A percentile compares a stretch with the other conserved stretches of the same genome.
phyloP scores from a whole-genome alignment of 139 green algal species.

The Picochlorum sp. region DNA sequence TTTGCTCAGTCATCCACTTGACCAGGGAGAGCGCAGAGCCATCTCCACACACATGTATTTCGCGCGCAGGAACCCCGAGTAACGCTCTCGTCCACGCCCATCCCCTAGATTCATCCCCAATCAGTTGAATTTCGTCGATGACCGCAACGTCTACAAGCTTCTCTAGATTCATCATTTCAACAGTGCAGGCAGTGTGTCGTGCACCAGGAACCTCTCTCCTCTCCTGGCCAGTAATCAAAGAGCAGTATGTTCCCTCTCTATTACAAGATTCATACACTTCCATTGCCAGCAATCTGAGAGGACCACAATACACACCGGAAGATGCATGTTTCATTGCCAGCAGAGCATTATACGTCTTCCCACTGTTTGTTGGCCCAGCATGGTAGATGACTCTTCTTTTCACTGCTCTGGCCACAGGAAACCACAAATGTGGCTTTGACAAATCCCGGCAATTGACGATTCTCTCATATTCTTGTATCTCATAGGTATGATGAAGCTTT shows the following conservation, averaged over 20 bases:
- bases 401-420: slow-evolving; percentile 71
- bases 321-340: slow-evolving; percentile 51
- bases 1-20: slow-evolving; percentile 37
- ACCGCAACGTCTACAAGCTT: slow-evolving; percentile 78
- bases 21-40: slow-evolving; percentile 69
- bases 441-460: slow-evolving; percentile 12
- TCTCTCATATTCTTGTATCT: neutral
- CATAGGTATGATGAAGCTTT: neutral
- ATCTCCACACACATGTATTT: slow-evolving; percentile 94
- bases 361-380: slow-evolving; percentile 89
- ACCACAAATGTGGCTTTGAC: slow-evolving; percentile 50
- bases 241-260: slow-evolving; percentile 36
- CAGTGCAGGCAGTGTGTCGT: slow-evolving; percentile 80
- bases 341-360: slow-evolving; percentile 90
- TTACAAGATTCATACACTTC: slow-evolving; percentile 70
- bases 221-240: slow-evolving; percentile 80
- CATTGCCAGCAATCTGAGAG: slow-evolving; percentile 88
- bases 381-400: slow-evolving; percentile 82
- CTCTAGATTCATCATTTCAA: slow-evolving; percentile 80
- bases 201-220: slow-evolving; percentile 56
- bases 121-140: slow-evolving; percentile 93
- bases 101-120: slow-evolving; percentile 74
- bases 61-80: slow-evolving; percentile 65
- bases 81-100: slow-evolving; percentile 93
- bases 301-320: slow-evolving; percentile 85